phyloP scores from a whole-genome alignment of 2,329 filamentous ascomycete species.

The Microcyclosporella mali region DNA sequence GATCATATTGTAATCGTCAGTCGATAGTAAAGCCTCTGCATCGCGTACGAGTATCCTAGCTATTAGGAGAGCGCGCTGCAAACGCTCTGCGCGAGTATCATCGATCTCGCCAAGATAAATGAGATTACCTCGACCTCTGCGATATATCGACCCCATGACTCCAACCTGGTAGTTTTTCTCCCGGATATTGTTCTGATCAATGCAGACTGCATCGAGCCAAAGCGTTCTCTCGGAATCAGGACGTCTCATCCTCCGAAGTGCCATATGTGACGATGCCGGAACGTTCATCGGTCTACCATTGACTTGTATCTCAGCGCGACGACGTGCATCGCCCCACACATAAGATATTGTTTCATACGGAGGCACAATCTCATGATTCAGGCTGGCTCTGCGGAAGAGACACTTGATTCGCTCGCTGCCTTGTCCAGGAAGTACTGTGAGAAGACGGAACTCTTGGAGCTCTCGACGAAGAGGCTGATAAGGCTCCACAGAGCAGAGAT shows the following conservation, averaged over 20 bases:
- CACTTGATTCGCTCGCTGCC: too few relatives aligned
- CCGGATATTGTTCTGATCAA: constrained; percentile 5
- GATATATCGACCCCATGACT: constrained; percentile 4
- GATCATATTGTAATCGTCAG: too few relatives aligned
- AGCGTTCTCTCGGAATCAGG: neutral
- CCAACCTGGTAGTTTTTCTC: constrained; percentile 4
- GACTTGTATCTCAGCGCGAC: neutral
- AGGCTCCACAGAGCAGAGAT: too few relatives aligned
- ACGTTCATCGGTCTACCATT: constrained; percentile 1
- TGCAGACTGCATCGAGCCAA: constrained; percentile 9
- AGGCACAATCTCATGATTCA: neutral
- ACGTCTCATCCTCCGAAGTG: constrained; percentile 1
- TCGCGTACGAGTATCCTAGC: too few relatives aligned
- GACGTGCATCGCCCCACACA: constrained; percentile 4
- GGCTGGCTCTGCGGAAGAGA: too few relatives aligned
- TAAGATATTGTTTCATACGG: constrained; percentile 8
- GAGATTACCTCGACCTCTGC: constrained; percentile 1
- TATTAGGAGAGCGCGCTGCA: too few relatives aligned
- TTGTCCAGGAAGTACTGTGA: too few relatives aligned
- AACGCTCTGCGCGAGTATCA: too few relatives aligned
- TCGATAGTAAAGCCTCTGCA: too few relatives aligned
- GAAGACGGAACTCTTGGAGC: too few relatives aligned
- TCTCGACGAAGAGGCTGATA: too few relatives aligned
- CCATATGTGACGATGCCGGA: neutral
- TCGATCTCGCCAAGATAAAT: constrained; percentile 7